phyloP scores from a whole-genome alignment of 352 stramenopile genomes.

The Globisporangium takayamanum region DNA sequence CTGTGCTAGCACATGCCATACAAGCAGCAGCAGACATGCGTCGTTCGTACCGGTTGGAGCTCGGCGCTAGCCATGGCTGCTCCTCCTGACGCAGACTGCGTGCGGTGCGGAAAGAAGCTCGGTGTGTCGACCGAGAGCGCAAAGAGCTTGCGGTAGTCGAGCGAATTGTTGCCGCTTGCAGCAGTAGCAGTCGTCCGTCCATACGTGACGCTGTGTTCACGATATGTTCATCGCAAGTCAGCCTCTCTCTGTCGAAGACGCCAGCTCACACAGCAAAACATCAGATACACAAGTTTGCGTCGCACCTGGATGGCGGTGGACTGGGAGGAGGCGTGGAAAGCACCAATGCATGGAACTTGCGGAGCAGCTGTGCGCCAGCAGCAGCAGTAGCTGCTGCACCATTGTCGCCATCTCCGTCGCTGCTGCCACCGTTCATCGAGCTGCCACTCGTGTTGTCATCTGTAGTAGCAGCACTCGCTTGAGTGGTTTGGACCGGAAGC shows the following conservation, averaged over 20 bases:
- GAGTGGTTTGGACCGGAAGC: background rate
- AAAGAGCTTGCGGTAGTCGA: constrained; percentile 20
- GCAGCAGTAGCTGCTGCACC: background rate
- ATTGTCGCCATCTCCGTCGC: constrained; percentile 5
- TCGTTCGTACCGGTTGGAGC: constrained; percentile 18
- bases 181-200: background rate
- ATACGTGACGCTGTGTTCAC: background rate
- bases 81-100: background rate
- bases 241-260: background rate
- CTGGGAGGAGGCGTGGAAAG: background rate
- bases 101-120: constrained; percentile 27
- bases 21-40: constrained; percentile 11
- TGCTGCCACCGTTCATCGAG: constrained; percentile 7
- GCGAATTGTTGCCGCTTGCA: background rate
- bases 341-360: constrained; percentile 7
- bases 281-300: background rate
- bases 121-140: constrained; percentile 33
- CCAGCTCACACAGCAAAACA: background rate
- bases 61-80: background rate
- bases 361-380: background rate
- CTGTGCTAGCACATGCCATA: background rate
- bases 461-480: background rate
- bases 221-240: background rate
- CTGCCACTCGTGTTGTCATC: constrained; percentile 7
- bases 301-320: background rate